Conservation (phyloP, 306 rosid species). For the Lathyrus tuberosus region DNA sequence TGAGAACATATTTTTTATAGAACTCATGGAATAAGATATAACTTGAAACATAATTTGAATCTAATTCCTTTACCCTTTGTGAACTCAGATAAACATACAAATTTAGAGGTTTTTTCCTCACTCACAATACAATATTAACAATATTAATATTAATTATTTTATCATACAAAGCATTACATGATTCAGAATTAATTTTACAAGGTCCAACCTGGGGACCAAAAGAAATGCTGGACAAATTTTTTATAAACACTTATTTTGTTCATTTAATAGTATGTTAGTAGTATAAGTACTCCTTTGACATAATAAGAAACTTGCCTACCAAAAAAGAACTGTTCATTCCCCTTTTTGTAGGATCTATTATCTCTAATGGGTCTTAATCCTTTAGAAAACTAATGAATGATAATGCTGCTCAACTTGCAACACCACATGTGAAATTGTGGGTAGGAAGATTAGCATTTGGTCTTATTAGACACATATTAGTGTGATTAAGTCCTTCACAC, state of each 20-base stretch:
- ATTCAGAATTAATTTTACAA: too few species aligned
- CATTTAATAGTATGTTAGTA: too few species aligned
- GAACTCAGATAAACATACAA: too few species aligned
- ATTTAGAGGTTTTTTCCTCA: too few species aligned
- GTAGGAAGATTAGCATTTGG: neutral
- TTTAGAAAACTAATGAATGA: neutral
- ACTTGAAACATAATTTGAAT: constrained; percentile 29
- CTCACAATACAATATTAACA: too few species aligned
- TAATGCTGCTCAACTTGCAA: neutral
- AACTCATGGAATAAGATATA: neutral
- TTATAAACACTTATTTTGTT: too few species aligned
- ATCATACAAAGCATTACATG: too few species aligned
- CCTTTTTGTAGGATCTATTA: neutral
- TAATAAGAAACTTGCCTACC: neutral
- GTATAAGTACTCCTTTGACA: too few species aligned
- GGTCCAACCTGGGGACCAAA: too few species aligned
- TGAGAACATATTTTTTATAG: neutral
- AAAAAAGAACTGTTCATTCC: neutral
- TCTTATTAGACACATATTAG: neutral
- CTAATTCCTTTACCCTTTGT: constrained; percentile 24
- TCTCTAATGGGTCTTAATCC: neutral
- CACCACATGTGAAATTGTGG: neutral
- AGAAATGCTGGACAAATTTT: too few species aligned
- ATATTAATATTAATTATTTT: too few species aligned
- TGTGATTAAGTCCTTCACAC: neutral